These are phyloP conservation scores for Litsea cubeba DNA, from an alignment of 164 flowering plant genomes.

Conservation along the genomic window DNA sequence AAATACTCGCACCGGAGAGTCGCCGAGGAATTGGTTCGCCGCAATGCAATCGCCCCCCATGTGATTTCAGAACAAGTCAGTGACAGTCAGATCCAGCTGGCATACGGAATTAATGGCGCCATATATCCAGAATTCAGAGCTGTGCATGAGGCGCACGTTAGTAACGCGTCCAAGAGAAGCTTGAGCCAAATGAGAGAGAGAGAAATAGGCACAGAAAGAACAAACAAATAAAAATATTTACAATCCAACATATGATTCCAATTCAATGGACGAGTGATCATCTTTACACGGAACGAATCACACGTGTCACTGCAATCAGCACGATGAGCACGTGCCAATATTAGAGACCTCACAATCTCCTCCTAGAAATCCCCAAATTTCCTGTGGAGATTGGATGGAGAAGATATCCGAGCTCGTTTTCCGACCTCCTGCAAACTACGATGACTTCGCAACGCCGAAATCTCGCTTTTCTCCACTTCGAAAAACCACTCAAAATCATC, in stretches of 20 bases:
- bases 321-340: neutral
- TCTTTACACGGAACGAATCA: neutral
- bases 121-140: too few relatives aligned
- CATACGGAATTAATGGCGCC: neutral
- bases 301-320: neutral
- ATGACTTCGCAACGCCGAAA: conserved; percentile 41
- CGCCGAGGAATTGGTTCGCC: too few relatives aligned
- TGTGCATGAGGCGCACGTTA: neutral
- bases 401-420: conserved; percentile 15
- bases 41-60: too few relatives aligned
- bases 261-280: neutral
- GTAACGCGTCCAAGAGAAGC: neutral
- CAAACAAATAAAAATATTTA: too few relatives aligned
- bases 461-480: conserved; percentile 27
- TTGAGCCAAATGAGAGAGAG: neutral
- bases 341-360: neutral
- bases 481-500: conserved; percentile 3
- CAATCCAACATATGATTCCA: neutral
- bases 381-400: conserved; percentile 19
- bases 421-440: conserved; percentile 40
- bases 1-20: too few relatives aligned
- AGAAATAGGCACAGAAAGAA: neutral
- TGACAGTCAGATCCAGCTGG: neutral
- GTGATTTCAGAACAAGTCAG: neutral
- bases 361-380: conserved; percentile 44